Evolutionary conservation across 768 basidiomycete species (phyloP).

Genomic region (Boletus speciosus): DNA sequence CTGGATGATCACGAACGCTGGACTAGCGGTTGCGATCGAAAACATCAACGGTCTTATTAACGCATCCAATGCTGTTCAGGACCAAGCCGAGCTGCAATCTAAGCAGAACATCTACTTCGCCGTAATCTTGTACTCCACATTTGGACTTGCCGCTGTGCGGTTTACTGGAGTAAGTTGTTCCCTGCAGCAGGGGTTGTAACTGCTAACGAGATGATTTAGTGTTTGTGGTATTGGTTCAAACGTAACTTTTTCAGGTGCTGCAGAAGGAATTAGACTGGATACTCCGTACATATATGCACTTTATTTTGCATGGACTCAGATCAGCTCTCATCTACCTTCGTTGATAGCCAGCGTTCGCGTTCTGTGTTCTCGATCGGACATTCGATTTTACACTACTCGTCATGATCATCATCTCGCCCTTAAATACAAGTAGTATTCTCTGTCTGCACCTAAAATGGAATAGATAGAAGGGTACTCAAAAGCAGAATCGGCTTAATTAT

Average conservation of each 20-base stretch:
- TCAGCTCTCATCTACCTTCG: constrained; percentile 32
- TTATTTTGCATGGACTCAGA: constrained; percentile 24
- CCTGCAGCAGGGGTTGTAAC: background rate
- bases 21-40: constrained; percentile 69
- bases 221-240: constrained; percentile 78
- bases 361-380: constrained; percentile 19
- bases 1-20: constrained; percentile 78
- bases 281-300: constrained; percentile 11
- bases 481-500: constrained; percentile 15
- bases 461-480: constrained; percentile 25
- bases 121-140: constrained; percentile 78
- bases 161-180: constrained; percentile 64
- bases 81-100: constrained; percentile 38
- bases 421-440: constrained; percentile 16
- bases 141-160: constrained; percentile 65
- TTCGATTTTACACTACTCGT: constrained; percentile 23
- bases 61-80: constrained; percentile 34
- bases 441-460: constrained; percentile 22
- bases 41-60: constrained; percentile 64
- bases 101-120: constrained; percentile 69
- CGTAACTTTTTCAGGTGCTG: constrained; percentile 81
- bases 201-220: constrained; percentile 41
- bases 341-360: constrained; percentile 23
- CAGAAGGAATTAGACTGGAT: constrained; percentile 55
- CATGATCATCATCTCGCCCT: constrained; percentile 13